Base-by-base conservation (phyloP, 164 flowering plant species). In the Nymphaea thermarum region DNA sequence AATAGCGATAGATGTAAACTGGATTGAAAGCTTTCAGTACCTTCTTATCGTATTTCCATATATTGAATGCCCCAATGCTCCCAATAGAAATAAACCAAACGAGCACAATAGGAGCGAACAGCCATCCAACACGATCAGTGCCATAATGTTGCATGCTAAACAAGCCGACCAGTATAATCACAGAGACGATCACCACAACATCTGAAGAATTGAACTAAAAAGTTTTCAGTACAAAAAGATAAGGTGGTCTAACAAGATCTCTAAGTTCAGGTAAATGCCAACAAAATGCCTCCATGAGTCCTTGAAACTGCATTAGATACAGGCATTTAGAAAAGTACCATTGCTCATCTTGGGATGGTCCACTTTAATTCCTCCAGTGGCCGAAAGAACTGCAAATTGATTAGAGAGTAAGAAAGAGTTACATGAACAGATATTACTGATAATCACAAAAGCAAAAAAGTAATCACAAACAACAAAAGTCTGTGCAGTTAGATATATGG, bases 121-220 rank as follows among this genome's bases (percentile, higher is more conserved):
- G 88, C 98, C 98, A 91, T 43, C 96, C 89, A 73, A 94, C 96
- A 80, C 66, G 89, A 67, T 91, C 96, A 8, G 99, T 90, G 8
- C 99, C 99, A 69, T 88, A 90, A 72, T 87, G 99, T 74, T 94
- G 98, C 94, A 94, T 73, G 84, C 98, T 91, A 75, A 94, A 94
- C 72, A 94, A 81, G 18, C 95, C 93, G 6, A 91, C 87, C 59
- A 94, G 73, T 62, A 94, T 86, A 64, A 87, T 60, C 44, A 85
- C 88, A 8, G 99, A 86, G 70, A 87, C 93, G 66, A 91, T 43
- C n/a, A 94, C 86, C 42, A 91, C 96, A 12, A 89, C 82, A 79
- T 82, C 98, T 94, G 92, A 68, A 72, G 42, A 68, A 73, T 62
- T 25, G 36, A 25, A 25, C 36, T 25, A 25, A 25, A 25, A 25